Conservation (phyloP, 768 basidiomycete species). For the Trametes sanguinea region DNA sequence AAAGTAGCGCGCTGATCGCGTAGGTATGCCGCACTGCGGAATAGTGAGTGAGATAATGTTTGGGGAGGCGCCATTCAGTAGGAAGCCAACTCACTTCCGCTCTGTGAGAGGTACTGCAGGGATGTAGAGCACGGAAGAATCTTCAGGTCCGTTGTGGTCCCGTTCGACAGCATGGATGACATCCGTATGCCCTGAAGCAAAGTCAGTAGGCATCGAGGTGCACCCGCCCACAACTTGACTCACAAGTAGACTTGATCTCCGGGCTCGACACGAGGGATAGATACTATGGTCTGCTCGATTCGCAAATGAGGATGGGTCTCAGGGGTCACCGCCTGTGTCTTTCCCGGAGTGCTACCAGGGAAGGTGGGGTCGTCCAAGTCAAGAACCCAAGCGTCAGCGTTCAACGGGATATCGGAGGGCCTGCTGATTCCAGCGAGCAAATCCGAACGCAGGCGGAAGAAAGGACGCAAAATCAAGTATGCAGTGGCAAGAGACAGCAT, state of each 20-base stretch:
- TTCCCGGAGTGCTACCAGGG: conserved; percentile 29
- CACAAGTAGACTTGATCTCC: conserved; percentile 78
- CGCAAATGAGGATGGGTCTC: conserved; percentile 66
- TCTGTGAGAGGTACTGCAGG: conserved; percentile 68
- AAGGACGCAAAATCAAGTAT: conserved; percentile 73
- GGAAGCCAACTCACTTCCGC: conserved; percentile 36
- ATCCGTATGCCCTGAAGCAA: conserved; percentile 37
- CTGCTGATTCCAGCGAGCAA: conserved; percentile 20
- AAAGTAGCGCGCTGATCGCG: conserved; percentile 65
- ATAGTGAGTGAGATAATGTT: background rate
- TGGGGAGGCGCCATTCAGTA: background rate
- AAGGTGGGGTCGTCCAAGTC: conserved; percentile 30
- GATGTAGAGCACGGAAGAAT: conserved; percentile 78
- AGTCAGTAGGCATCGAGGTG: background rate
- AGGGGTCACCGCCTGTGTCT: conserved; percentile 49
- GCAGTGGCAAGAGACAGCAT: conserved; percentile 64
- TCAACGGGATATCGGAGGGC: conserved; percentile 21
- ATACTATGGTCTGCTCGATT: conserved; percentile 61
- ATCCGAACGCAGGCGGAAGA: conserved; percentile 58
- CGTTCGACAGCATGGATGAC: conserved; percentile 48
- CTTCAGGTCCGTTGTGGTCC: conserved; percentile 53
- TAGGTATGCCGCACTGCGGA: conserved; percentile 52
- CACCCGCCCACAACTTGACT: background rate
- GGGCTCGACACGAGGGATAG: conserved; percentile 66
- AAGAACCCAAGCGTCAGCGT: conserved; percentile 31